phyloP scores from a whole-genome alignment of 2,329 filamentous ascomycete species.

The Grosmannia huntii region DNA sequence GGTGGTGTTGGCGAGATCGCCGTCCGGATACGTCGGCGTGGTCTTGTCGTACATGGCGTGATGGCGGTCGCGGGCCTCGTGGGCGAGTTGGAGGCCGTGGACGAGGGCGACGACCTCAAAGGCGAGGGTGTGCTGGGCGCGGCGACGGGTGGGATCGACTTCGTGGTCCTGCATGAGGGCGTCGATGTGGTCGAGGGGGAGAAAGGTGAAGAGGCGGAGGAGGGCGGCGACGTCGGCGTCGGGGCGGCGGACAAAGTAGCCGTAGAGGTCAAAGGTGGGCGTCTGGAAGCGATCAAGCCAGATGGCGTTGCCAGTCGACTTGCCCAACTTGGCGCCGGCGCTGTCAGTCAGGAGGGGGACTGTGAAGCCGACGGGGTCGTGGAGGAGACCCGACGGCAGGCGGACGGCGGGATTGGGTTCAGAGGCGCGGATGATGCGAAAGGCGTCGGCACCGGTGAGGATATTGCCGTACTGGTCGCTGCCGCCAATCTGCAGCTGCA shows the following conservation, averaged over 20 bases:
- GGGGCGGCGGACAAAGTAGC: conserved; percentile 74
- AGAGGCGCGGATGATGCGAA: conserved; percentile 58
- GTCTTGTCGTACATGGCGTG: conserved; percentile 31
- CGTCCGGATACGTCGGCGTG: conserved; percentile 1
- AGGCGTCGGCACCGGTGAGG: conserved; percentile 71
- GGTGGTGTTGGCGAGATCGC: conserved; percentile 6
- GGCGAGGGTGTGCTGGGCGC: conserved; percentile 74
- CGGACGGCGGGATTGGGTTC: conserved; percentile 29
- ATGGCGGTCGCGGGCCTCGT: conserved; percentile 46
- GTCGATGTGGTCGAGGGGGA: conserved; percentile 58
- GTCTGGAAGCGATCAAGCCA: conserved; percentile 84
- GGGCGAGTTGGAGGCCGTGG: conserved; percentile 56
- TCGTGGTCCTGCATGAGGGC: conserved; percentile 55
- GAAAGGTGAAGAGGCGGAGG: conserved; percentile 81
- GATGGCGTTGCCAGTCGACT: conserved; percentile 84
- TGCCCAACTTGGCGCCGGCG: conserved; percentile 83
- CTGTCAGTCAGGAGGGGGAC: conserved; percentile 80
- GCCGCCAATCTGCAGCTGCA: conserved; percentile 84
- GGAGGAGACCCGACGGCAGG: conserved; percentile 28
- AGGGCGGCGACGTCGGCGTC: conserved; percentile 73
- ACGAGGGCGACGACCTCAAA: conserved; percentile 69
- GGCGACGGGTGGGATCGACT: conserved; percentile 53
- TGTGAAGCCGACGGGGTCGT: conserved; percentile 71
- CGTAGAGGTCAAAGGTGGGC: conserved; percentile 71
- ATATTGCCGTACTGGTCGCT: conserved; percentile 98